A percentile compares a stretch with the other conserved stretches of the same genome.
phyloP scores from a whole-genome alignment of 495 filamentous ascomycete species.

The Lasiosphaeria miniovina region DNA sequence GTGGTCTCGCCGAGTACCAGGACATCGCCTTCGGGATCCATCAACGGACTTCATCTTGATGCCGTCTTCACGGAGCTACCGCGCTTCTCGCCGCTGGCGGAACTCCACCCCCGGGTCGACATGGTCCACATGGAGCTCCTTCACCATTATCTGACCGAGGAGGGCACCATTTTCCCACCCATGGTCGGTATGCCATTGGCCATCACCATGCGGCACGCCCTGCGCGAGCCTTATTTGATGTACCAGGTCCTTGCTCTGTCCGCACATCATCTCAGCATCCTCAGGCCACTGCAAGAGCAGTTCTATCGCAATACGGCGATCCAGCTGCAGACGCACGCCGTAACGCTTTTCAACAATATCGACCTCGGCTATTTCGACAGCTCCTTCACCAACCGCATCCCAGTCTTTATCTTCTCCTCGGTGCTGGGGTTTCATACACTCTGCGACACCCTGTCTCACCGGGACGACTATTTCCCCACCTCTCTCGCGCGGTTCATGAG shows the following conservation, averaged over 20 bases:
- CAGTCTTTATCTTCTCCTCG: slow-evolving; percentile 48
- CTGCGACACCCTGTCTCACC: slow-evolving; percentile 37
- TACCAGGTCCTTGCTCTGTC: slow-evolving; percentile 45
- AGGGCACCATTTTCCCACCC: slow-evolving; percentile 9
- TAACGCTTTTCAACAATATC: slow-evolving; percentile 44
- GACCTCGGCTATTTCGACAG: slow-evolving; percentile 18
- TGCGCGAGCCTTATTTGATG: slow-evolving; percentile 37
- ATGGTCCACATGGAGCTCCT: slow-evolving; percentile 37
- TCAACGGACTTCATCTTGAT: neutral
- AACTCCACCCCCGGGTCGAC: slow-evolving; percentile 17
- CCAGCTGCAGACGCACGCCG: slow-evolving; percentile 48
- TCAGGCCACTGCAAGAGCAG: slow-evolving; percentile 25
- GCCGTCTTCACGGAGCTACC: neutral
- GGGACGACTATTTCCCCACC: slow-evolving; percentile 29
- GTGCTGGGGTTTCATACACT: slow-evolving; percentile 46
- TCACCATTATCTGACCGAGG: slow-evolving; percentile 28
- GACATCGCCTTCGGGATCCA: slow-evolving; percentile 2
- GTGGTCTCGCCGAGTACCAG: neutral
- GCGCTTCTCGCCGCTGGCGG: slow-evolving; percentile 9
- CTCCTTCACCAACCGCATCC: slow-evolving; percentile 37
- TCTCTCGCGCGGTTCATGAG: slow-evolving; percentile 42
- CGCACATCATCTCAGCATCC: slow-evolving; percentile 42
- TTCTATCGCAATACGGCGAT: slow-evolving; percentile 45
- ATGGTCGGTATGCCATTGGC: slow-evolving; percentile 4
- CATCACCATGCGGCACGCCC: slow-evolving; percentile 20